These are phyloP conservation scores for Pichia sporocuriosa DNA, from an alignment of 805 yeast genomes.

Conservation along the genomic window DNA sequence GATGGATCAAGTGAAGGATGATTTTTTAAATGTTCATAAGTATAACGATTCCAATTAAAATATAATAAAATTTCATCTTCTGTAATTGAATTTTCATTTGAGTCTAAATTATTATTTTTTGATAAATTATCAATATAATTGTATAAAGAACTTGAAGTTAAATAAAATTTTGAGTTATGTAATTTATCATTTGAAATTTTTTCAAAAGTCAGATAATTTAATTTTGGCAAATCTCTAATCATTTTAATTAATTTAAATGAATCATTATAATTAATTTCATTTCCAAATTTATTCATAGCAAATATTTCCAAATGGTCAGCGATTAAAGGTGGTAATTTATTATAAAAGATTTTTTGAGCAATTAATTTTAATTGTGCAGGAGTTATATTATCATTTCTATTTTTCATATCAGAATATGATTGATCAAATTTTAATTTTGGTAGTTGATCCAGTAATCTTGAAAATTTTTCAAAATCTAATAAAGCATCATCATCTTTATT, in stretches of 20 bases:
- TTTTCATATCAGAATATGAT: conserved; percentile 14
- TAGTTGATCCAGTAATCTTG: conserved; percentile 19
- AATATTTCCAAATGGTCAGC: conserved; percentile 50
- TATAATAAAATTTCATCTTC: conserved; percentile 28
- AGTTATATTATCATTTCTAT: conserved; percentile 14
- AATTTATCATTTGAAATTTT: conserved; percentile 19
- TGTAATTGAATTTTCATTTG: conserved; percentile 13
- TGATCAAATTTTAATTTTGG: conserved; percentile 25
- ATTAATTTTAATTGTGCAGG: conserved; percentile 18
- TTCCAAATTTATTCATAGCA: conserved; percentile 32
- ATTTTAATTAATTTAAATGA: conserved; percentile 42
- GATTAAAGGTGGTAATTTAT: conserved; percentile 40
- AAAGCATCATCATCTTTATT: too few relatives aligned
- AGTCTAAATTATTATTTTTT: neutral
- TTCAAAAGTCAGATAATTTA: conserved; percentile 27
- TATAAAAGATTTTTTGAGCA: conserved; percentile 23
- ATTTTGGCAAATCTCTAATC: conserved; percentile 31
- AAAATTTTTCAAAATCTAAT: conserved; percentile 16
- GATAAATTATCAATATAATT: conserved; percentile 18
- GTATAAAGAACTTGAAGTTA: conserved; percentile 21
- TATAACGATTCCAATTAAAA: conserved; percentile 30
- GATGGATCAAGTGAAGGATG: conserved; percentile 24
- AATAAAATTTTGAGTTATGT: conserved; percentile 12
- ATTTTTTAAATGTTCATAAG: conserved; percentile 22
- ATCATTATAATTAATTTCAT: conserved; percentile 41